Evolutionary conservation across 805 yeast species (phyloP), one percentile per base, ranked within the genome.

Genomic region (Hermanozyma aechmeae): DNA sequence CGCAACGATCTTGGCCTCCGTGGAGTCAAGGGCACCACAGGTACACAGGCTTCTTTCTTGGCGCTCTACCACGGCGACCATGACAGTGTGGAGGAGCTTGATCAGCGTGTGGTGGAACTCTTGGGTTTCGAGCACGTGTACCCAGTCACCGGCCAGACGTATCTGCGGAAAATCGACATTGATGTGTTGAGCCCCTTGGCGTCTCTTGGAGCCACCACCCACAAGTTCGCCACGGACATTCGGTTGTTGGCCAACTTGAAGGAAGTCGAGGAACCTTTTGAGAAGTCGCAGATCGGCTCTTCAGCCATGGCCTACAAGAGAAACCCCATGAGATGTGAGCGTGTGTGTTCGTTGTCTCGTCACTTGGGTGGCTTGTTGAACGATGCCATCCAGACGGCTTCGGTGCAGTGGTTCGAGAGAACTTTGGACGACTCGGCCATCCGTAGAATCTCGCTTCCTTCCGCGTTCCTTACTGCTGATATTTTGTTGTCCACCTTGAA

Each of bases 321-420:
- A 67, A 92, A 92, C 66, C 98, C 98, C 60, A 92, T 92, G 98
- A 81, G 98, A 68, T 80, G 89, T 53, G 98, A 92, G 68, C 78
- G 98, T 61, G 96, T 92, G 35, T 92, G 98, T 66, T 92, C 98
- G n/a, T 72, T 92, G 43, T 76, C 97, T 13, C 83, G 98, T 68
- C 97, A 89, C 58, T 60, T 92, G 60, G 95, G 95, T 40, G 80
- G 95, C 12, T 66, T 86, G 45, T 82, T 80, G 64, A 85, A 71
- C 51, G 97, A 92, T 59, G 93, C 96, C 30, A 82, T 89, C 46
- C 92, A 85, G 62, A 92, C 98, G 28, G 93, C 97, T 6, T 80
- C 95, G 20, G 97, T 92, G 29, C 98, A 92, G 66, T 92, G 98
- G 98, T 92, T 92, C 55, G 98, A 92, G 69, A 83, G 98, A 68